These are phyloP conservation scores for Ceratocystis lukuohia DNA, from an alignment of 2,329 filamentous ascomycete genomes.

Conservation along the genomic window DNA sequence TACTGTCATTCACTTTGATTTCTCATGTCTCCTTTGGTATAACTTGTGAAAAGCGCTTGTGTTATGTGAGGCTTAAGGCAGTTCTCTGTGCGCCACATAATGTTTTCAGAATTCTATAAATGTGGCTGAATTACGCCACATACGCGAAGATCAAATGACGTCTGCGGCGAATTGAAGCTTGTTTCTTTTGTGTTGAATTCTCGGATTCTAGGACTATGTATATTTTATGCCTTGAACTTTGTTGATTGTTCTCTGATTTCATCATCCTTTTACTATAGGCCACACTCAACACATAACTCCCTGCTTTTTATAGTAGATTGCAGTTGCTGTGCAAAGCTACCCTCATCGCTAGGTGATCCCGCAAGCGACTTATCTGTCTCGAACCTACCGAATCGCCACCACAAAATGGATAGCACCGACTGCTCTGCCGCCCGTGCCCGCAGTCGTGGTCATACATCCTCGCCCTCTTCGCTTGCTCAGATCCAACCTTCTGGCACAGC, in stretches of 20 bases:
- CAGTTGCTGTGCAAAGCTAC: neutral
- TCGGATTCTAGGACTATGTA: neutral
- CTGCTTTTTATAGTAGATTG: neutral
- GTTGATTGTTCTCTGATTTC: neutral
- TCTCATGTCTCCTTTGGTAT: neutral
- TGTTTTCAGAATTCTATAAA: neutral
- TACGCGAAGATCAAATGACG: neutral
- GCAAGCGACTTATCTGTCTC: neutral
- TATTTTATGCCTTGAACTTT: neutral
- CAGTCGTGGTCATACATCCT: neutral
- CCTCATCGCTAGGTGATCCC: neutral
- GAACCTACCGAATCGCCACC: neutral
- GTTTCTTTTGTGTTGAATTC: neutral
- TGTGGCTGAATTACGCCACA: neutral
- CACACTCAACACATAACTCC: neutral
- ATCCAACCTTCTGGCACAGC: no score
- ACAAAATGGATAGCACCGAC: neutral
- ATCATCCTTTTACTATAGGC: neutral
- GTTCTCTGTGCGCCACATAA: neutral
- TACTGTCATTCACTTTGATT: neutral
- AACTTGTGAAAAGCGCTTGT: neutral
- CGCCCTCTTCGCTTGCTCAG: neutral
- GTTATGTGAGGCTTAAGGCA: neutral
- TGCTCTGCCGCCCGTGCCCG: neutral
- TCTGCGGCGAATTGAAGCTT: slow-evolving; percentile 1